These are phyloP conservation scores for Aspergillus sp. DNA, from an alignment of 2,329 filamentous ascomycete genomes.

Conservation along the genomic window DNA sequence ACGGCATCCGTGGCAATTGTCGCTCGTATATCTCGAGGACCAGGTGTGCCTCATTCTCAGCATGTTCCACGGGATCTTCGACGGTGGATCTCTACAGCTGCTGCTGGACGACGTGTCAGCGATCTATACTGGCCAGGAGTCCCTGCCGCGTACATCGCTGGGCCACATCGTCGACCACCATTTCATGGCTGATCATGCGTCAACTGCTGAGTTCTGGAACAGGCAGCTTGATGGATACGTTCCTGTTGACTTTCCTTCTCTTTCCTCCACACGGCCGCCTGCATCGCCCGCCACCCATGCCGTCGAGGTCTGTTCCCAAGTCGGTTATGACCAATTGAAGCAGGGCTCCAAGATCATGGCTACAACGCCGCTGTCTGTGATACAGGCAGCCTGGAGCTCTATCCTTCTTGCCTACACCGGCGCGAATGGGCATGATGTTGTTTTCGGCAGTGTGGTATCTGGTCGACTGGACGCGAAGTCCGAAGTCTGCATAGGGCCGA, in stretches of 20 bases:
- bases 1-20: constrained; percentile 26
- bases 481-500: constrained; percentile 31
- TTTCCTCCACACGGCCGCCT: constrained; percentile 10
- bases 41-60: constrained; percentile 26
- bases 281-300: constrained; percentile 1
- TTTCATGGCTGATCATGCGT: constrained; percentile 21
- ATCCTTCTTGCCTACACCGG: constrained; percentile 34
- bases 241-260: constrained; percentile 24
- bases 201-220: constrained; percentile 23
- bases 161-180: constrained; percentile 28
- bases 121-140: constrained; percentile 15
- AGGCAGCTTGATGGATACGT: constrained; percentile 21
- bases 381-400: constrained; percentile 39
- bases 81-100: constrained; percentile 36
- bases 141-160: constrained; percentile 21
- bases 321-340: constrained; percentile 28
- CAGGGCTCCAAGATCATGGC: constrained; percentile 29
- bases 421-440: constrained; percentile 33
- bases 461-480: constrained; percentile 27
- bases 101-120: constrained; percentile 33
- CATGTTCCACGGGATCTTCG: constrained; percentile 40
- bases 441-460: constrained; percentile 37
- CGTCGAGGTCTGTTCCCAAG: constrained; percentile 23
- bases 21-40: constrained; percentile 15
- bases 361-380: constrained; percentile 32